A percentile compares a stretch with the other conserved stretches of the same genome.
These are phyloP conservation scores for Kodamaea laetipori DNA, from an alignment of 805 yeast genomes.

Conservation along the genomic window DNA sequence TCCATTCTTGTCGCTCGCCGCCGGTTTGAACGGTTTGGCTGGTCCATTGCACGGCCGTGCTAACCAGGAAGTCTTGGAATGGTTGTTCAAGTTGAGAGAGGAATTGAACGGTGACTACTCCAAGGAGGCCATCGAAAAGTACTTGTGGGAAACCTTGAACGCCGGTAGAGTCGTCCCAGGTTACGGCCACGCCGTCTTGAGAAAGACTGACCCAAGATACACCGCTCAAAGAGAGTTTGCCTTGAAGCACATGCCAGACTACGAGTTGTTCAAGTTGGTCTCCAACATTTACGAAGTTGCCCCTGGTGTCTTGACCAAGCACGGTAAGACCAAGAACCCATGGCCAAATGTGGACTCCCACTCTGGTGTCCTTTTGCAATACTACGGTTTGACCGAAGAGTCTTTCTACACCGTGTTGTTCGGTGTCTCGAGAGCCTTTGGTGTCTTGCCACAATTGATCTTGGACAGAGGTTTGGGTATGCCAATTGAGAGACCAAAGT, in stretches of 20 bases:
- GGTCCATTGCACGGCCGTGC: constrained; percentile 88
- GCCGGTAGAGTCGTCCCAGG: constrained; percentile 83
- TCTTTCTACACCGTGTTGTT: constrained; percentile 78
- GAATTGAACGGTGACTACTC: constrained; percentile 62
- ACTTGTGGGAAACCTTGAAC: constrained; percentile 71
- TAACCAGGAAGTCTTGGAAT: constrained; percentile 80
- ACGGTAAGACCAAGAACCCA: constrained; percentile 86
- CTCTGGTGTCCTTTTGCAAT: constrained; percentile 76
- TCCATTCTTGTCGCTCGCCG: constrained; percentile 73
- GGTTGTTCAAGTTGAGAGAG: constrained; percentile 65
- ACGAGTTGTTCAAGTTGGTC: constrained; percentile 67
- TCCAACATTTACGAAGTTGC: constrained; percentile 67
- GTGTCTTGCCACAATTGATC: constrained; percentile 76
- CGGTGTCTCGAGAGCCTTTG: constrained; percentile 81
- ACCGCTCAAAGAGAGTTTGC: constrained; percentile 74
- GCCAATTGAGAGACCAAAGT: constrained; percentile 82
- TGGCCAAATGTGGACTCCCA: constrained; percentile 83
- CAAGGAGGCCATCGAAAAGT: constrained; percentile 57
- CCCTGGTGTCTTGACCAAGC: constrained; percentile 71
- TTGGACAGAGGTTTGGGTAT: constrained; percentile 77
- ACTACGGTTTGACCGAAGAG: constrained; percentile 75
- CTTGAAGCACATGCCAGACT: constrained; percentile 58
- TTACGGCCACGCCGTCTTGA: constrained; percentile 84
- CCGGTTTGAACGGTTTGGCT: constrained; percentile 81
- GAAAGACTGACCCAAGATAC: constrained; percentile 83